Conservation (phyloP, 1,284 basidiomycete genomes). For the Singerocomus inundabilis region DNA sequence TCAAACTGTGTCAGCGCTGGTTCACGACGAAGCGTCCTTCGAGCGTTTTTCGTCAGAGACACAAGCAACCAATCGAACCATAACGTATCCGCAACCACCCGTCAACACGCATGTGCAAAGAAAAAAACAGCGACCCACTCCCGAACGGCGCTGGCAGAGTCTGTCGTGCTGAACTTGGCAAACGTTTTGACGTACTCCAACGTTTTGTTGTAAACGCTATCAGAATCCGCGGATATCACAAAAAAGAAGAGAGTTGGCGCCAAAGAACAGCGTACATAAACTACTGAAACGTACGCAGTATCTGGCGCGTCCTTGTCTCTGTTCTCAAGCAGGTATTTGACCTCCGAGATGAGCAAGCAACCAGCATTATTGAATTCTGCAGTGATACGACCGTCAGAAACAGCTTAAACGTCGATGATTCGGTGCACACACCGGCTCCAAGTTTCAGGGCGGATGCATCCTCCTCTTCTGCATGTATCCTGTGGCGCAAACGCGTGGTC, state of each 20-base stretch:
- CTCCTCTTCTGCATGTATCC: conserved; percentile 51
- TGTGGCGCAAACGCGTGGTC: conserved; percentile 48
- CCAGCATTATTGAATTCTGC: conserved; percentile 88
- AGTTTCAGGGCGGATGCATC: conserved; percentile 54
- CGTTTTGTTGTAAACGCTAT: conserved; percentile 89
- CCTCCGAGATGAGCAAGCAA: conserved; percentile 88
- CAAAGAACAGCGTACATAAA: conserved; percentile 8
- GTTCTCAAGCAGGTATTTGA: conserved; percentile 86
- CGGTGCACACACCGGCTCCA: conserved; percentile 41
- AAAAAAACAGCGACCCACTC: conserved; percentile 47
- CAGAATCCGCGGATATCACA: too few relatives aligned
- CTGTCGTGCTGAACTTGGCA: conserved; percentile 84
- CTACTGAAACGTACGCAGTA: conserved; percentile 56
- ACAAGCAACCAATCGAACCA: not conserved
- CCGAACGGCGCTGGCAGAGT: conserved; percentile 84
- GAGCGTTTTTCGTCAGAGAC: not conserved
- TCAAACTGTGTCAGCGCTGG: conserved; percentile 85
- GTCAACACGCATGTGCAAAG: not conserved
- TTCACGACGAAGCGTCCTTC: conserved; percentile 70
- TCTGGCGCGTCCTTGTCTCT: conserved; percentile 81
- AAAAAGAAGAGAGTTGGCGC: too few relatives aligned
- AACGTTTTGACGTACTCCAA: conserved; percentile 90
- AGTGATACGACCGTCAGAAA: not conserved
- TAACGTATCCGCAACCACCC: not conserved
- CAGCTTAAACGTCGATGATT: not conserved